A percentile compares a stretch with the other conserved stretches of the same genome.
Evolutionary conservation across 2,329 filamentous ascomycete genomes (phyloP).

Genomic region (Basipetospora chlamydospora): DNA sequence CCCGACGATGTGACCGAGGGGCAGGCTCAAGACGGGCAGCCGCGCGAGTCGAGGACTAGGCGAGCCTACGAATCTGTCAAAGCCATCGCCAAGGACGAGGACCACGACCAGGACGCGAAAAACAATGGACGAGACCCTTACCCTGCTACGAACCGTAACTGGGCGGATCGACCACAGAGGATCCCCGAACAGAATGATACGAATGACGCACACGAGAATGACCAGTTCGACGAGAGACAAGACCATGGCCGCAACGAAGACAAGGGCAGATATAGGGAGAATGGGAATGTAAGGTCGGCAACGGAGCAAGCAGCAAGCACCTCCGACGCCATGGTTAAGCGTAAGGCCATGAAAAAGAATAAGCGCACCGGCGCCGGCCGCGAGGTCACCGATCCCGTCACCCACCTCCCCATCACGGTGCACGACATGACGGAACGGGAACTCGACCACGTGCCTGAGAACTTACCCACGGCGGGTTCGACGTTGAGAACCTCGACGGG

Average conservation of each 20-base stretch:
- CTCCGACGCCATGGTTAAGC: constrained; percentile 29
- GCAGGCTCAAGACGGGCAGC: constrained; percentile 7
- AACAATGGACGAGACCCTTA: constrained; percentile 5
- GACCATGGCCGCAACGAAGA: constrained; percentile 8
- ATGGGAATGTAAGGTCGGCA: constrained; percentile 13
- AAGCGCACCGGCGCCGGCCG: constrained; percentile 31
- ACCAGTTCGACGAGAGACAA: constrained; percentile 5
- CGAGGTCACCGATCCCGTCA: constrained; percentile 58
- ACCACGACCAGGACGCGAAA: neutral
- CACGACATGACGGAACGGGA: constrained; percentile 55
- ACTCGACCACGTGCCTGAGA: constrained; percentile 19
- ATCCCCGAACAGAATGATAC: constrained; percentile 15
- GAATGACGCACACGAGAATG: constrained; percentile 7
- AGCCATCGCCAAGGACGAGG: neutral
- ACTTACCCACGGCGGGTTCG: neutral
- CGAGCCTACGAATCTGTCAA: constrained; percentile 2
- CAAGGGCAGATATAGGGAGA: constrained; percentile 9
- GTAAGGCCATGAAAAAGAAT: constrained; percentile 31
- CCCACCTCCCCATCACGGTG: constrained; percentile 52
- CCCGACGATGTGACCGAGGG: no score
- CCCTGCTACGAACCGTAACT: constrained; percentile 20
- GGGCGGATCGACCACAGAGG: constrained; percentile 20
- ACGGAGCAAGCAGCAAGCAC: constrained; percentile 22
- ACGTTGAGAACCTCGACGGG: neutral
- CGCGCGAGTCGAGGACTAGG: constrained; percentile 16